Base-by-base conservation (phyloP, 345 rosid genomes). In the Arabidopsis thaliana region DNA sequence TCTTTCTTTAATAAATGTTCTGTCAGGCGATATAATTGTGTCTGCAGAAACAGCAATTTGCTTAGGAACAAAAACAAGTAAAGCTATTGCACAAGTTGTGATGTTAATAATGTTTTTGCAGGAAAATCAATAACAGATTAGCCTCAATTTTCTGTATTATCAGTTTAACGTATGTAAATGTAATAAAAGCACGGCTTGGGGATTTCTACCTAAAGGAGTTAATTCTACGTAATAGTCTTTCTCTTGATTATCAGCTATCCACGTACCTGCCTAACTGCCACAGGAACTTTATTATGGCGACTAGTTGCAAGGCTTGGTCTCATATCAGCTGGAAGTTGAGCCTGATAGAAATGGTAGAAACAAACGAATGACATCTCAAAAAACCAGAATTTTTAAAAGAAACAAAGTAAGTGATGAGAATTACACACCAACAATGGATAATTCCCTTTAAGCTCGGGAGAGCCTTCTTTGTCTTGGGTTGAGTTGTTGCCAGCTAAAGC, bases 291-390 rank as follows among this genome's bases (percentile, higher is more conserved):
- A 74, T 90, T 89, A 72, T 92, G 96, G 75, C 76, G 89, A 80
- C 90, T 68, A 32, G 87, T 76, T 48, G 91, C 97, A 72, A 86
- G 80, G 62, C 52, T 81, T 63, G 99, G 97, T 80, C 83, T 88
- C 99, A 90, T 90, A 78, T 95, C 93, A 37, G 48, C 76, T 44
- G 99, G 98, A 59, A 92, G 83, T 78, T 87, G 97, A 82, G 90
- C 97, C 99, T 95, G 89, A 73, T 62, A 79, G 69, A 66, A 80
- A 82, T 57, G 68, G 79, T n/a, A 70, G 74, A 69, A 49, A 52
- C 7, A 22, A 42, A 42, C 38, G 48, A 77, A 41, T 32, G 77
- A 69, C 68, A 74, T 61, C 8, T 52, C 41, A 65, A 69, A 51
- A 65, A 53, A 30, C 56, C 61, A 16, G 45, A 13, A 73, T 62